phyloP scores from a whole-genome alignment of 768 basidiomycete genomes.

The Pleurotus ostreatus region DNA sequence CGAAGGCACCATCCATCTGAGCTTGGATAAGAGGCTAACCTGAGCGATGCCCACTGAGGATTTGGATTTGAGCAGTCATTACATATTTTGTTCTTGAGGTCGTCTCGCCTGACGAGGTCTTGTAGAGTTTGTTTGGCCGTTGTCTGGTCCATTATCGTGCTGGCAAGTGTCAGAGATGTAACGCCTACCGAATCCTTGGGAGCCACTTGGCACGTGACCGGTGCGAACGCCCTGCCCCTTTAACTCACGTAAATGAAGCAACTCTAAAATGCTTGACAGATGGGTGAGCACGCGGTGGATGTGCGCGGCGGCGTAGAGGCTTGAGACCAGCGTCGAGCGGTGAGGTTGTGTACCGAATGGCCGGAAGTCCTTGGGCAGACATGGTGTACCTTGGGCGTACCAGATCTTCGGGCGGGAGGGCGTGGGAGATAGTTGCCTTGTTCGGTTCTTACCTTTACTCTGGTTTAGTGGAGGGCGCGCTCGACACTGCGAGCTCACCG shows the following conservation, averaged over 20 bases:
- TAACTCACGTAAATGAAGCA: not conserved
- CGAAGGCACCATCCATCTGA: not conserved
- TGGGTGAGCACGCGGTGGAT: not conserved
- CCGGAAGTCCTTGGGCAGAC: not conserved
- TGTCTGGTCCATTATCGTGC: constrained; percentile 52
- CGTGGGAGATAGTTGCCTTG: constrained; percentile 1
- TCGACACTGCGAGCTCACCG: not conserved
- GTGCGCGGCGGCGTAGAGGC: not conserved
- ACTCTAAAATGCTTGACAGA: not conserved
- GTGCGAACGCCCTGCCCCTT: not conserved
- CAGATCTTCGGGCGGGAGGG: not conserved
- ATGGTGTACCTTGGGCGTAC: not conserved
- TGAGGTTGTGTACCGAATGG: not conserved
- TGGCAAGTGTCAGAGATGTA: constrained; percentile 1
- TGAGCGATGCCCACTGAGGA: constrained; percentile 91
- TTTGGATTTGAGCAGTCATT: constrained; percentile 86
- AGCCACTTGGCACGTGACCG: not conserved
- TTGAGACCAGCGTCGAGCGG: not conserved
- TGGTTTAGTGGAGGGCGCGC: not conserved
- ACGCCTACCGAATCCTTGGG: constrained; percentile 1
- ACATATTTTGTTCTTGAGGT: constrained; percentile 73
- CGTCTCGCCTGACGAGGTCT: constrained; percentile 70
- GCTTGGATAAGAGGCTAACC: constrained; percentile 34
- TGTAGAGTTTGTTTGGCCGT: constrained; percentile 68
- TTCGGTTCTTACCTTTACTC: not conserved